A percentile compares a stretch with the other conserved stretches of the same genome.
Conservation (phyloP, 176 grass and related monocot species). For the Olyra latifolia region DNA sequence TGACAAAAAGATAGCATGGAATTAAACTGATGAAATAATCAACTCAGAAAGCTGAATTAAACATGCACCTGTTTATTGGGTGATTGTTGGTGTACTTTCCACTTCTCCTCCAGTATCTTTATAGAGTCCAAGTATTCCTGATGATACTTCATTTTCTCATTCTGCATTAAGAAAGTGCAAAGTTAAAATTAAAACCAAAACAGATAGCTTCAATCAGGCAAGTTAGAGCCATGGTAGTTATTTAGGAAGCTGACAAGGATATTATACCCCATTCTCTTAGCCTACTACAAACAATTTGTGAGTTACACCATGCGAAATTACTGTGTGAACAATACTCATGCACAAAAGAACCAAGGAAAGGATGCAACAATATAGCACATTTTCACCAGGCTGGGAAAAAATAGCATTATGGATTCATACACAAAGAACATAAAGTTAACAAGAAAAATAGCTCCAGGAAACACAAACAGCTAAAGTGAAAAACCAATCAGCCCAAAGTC, state of each 20-base stretch:
- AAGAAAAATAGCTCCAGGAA: background rate
- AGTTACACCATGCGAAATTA: background rate
- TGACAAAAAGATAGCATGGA: background rate
- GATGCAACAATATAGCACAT: background rate
- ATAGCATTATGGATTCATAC: background rate
- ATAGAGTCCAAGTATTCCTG: constrained; percentile 97
- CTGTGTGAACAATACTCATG: background rate
- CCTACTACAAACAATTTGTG: constrained; percentile 1
- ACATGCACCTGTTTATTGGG: constrained; percentile 59
- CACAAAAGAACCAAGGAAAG: background rate
- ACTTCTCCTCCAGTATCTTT: constrained; percentile 92
- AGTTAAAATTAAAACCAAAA: constrained; percentile 14
- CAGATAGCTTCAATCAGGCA: constrained; percentile 25
- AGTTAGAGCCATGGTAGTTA: background rate
- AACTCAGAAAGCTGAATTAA: constrained; percentile 5
- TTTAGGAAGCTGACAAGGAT: constrained; percentile 21
- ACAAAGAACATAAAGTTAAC: background rate
- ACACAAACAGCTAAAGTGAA: background rate
- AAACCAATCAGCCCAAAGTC: background rate
- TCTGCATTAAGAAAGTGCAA: constrained; percentile 41
- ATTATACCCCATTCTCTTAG: background rate
- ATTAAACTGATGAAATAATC: background rate
- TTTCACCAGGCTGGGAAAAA: background rate
- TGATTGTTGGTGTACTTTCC: constrained; percentile 78
- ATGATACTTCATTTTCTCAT: constrained; percentile 81